phyloP scores from a whole-genome alignment of 768 basidiomycete genomes.

The Leccinum obscurum region DNA sequence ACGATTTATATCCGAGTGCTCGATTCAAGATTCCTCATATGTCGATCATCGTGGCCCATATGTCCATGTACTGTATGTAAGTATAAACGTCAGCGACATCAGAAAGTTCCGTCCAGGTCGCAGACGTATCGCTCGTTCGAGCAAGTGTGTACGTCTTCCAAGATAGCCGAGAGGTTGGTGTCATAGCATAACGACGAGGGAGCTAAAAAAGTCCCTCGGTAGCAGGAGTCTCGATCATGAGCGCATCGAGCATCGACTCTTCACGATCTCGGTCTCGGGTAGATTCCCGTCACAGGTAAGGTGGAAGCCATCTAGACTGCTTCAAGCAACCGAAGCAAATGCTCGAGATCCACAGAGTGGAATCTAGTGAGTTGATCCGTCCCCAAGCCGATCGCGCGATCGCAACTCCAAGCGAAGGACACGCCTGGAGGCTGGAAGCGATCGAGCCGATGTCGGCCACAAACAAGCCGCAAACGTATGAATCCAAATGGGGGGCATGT shows the following conservation, averaged over 20 bases:
- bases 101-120: neutral
- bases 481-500: neutral
- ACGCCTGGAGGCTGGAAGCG: neutral
- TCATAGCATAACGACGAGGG: neutral
- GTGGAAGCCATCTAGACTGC: neutral
- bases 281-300: neutral
- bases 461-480: neutral
- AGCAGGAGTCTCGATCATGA: neutral
- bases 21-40: neutral
- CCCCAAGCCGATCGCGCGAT: neutral
- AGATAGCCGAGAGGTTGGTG: neutral
- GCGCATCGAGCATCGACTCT: neutral
- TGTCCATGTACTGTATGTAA: neutral
- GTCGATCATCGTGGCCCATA: neutral
- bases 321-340: neutral
- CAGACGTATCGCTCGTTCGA: neutral
- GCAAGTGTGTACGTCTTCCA: neutral
- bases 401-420: neutral
- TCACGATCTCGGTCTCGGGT: neutral
- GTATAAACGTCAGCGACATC: neutral
- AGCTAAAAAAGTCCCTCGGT: neutral
- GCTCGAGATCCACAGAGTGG: neutral
- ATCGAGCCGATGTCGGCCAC: neutral
- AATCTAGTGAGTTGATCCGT: neutral
- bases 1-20: neutral